Base-by-base conservation (phyloP, 78 protist species). In the Cavenderia fasciculata region DNA sequence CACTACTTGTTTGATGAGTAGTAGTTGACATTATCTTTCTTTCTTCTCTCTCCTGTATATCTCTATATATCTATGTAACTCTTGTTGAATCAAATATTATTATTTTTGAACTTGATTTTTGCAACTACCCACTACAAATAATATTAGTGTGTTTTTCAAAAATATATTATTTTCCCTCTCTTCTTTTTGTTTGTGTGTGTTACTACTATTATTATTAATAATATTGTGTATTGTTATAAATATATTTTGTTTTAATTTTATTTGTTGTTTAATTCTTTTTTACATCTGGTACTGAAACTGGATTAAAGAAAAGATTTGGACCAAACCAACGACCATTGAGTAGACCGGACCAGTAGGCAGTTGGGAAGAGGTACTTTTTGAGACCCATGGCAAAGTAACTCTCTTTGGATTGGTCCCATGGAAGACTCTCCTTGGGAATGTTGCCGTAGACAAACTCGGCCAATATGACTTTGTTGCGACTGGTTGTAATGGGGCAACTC, bases 401-500 rank as follows among this genome's bases (percentile, higher is more conserved):
- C 52, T 57, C 77, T 43, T 51, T 75, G 2, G 74, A 46, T 84
- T 85, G 93, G 41, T 85, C 92, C 6, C 14, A 74, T 49, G 91
- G 85, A 40, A 88, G 46, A 27, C 86, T n/a, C 47, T 86, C 94
- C 7, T 16, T 5, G 1, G 75, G 82, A 62, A 46, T 69, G 1
- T 62, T 71, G 18, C 47, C 87, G 74, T 87, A 94, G 38, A 29
- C 61, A 44, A 94, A 94, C 33, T 87, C 94, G 0, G 96, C 96
- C 52, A 94, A 51, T 40, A 94, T 62, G 33, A 86, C 8, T 25
- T 52, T 36, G 18, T 49, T 62, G 59, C 72, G 68, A 14, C 88
- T 49, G 4, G 86, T 79, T 11, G 86, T 69, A 56, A 94, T 87
- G 27, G 96, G 96, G 47, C 96, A 94, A n/a, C 86, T 41, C 27